Percentiles rank a stretch among this genome's conserved stretches.
Evolutionary conservation across 352 stramenopile species (phyloP).

Genomic region (Phytopythium cucurbitacearum): DNA sequence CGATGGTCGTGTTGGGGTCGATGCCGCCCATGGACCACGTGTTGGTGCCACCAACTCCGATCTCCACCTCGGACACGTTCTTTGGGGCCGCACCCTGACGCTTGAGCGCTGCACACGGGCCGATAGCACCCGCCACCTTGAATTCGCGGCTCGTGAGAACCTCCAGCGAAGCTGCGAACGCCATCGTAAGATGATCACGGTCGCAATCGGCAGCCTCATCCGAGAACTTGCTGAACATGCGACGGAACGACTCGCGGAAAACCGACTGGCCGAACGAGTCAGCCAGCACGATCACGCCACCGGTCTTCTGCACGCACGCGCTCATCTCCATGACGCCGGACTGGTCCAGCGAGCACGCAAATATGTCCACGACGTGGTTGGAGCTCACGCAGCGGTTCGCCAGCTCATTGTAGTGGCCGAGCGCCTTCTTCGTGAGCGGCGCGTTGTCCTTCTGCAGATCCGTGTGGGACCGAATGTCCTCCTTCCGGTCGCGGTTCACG

Average conservation of each 20-base stretch:
- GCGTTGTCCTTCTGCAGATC: conserved; percentile 95
- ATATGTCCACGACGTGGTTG: conserved; percentile 98
- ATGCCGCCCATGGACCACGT: conserved; percentile 97
- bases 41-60: conserved; percentile 90
- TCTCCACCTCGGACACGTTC: conserved; percentile 96
- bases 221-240: conserved; percentile 97
- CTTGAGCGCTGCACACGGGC: conserved; percentile 94
- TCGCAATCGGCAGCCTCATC: conserved; percentile 93
- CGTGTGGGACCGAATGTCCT: conserved; percentile 97
- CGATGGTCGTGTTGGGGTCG: conserved; percentile 97
- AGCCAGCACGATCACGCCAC: conserved; percentile 97
- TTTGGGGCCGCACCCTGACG: conserved; percentile 88
- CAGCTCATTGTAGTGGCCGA: conserved; percentile 95
- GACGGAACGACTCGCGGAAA: conserved; percentile 98
- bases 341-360: conserved; percentile 98
- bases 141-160: conserved; percentile 97
- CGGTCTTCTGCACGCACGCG: conserved; percentile 96
- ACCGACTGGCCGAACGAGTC: conserved; percentile 98
- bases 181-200: conserved; percentile 95
- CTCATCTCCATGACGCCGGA: conserved; percentile 99
- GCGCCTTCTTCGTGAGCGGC: conserved; percentile 92
- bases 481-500: conserved; percentile 93
- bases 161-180: conserved; percentile 93
- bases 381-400: conserved; percentile 89
- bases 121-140: conserved; percentile 98